Conservation (phyloP, 768 basidiomycete genomes). For the Boletus huronensis region DNA sequence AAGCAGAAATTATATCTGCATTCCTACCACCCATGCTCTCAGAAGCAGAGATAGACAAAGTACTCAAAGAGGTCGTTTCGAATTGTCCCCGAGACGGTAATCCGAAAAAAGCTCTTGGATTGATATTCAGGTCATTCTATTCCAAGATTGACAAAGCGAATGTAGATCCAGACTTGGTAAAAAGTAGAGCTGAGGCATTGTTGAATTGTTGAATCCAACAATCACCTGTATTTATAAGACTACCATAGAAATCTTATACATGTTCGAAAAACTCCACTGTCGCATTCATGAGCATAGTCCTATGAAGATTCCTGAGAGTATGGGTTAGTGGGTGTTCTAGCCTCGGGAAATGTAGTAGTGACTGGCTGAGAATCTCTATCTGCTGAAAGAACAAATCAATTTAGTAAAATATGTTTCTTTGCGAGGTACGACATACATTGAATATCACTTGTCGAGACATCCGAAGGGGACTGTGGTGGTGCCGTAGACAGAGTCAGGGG, state of each 20-base stretch:
- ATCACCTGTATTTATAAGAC: not conserved
- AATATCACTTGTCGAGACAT: conserved; percentile 6
- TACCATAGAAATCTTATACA: not conserved
- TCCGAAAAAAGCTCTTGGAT: conserved; percentile 36
- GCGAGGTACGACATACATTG: conserved; percentile 10
- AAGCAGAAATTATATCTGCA: conserved; percentile 51
- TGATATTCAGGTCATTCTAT: conserved; percentile 64
- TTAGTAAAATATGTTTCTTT: not conserved
- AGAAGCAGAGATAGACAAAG: conserved; percentile 50
- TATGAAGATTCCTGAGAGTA: conserved; percentile 1
- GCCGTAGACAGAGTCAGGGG: conserved; percentile 36
- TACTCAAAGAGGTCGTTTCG: conserved; percentile 43
- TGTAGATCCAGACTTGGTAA: conserved; percentile 58
- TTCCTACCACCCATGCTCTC: conserved; percentile 61
- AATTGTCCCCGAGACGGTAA: conserved; percentile 16
- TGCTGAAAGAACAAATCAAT: not conserved
- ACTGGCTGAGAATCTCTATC: not conserved
- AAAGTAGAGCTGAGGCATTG: conserved; percentile 44
- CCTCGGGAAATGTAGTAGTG: not conserved
- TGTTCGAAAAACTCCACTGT: not conserved
- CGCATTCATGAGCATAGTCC: not conserved
- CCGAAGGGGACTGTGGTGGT: conserved; percentile 6
- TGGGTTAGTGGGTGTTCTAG: not conserved
- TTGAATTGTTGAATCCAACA: conserved; percentile 19
- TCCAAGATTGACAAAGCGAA: conserved; percentile 52